Conservation (phyloP, 257 asterid species). For the Verbascum thapsus region DNA sequence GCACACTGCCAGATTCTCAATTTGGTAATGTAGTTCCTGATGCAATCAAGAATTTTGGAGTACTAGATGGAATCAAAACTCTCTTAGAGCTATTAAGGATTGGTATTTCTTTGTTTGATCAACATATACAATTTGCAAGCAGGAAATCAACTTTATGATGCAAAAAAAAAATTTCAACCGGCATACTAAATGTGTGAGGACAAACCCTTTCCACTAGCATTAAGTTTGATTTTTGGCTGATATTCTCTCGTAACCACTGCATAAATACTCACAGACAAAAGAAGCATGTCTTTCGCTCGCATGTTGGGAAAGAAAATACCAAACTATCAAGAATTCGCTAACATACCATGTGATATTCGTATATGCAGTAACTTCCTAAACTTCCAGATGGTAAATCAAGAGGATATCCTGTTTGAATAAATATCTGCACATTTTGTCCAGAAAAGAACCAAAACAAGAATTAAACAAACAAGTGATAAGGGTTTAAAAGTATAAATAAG, state of each 20-base stretch:
- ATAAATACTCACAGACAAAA: constrained; percentile 3
- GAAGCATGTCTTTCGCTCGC: background rate
- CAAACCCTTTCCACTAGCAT: background rate
- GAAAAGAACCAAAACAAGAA: constrained; percentile 20
- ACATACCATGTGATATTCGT: constrained; percentile 98
- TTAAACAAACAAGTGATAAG: constrained; percentile 26
- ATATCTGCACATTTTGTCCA: constrained; percentile 64
- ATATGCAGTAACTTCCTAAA: constrained; percentile 98
- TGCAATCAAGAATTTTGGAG: background rate
- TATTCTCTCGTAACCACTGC: constrained; percentile 1
- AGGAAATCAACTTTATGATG: background rate
- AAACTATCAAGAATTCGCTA: constrained; percentile 21
- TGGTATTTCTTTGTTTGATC: constrained; percentile 3
- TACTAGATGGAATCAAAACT: background rate
- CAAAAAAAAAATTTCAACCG: background rate
- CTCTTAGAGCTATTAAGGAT: background rate
- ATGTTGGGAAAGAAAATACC: background rate
- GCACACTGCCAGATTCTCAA: background rate
- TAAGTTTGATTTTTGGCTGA: background rate
- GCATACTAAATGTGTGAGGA: background rate
- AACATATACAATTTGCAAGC: background rate
- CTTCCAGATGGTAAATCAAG: constrained; percentile 99
- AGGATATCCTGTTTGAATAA: constrained; percentile 99
- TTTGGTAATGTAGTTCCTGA: background rate
- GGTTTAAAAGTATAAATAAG: constrained; percentile 19